Base-by-base conservation (phyloP, 164 flowering plant species). In the Houttuynia cordata region DNA sequence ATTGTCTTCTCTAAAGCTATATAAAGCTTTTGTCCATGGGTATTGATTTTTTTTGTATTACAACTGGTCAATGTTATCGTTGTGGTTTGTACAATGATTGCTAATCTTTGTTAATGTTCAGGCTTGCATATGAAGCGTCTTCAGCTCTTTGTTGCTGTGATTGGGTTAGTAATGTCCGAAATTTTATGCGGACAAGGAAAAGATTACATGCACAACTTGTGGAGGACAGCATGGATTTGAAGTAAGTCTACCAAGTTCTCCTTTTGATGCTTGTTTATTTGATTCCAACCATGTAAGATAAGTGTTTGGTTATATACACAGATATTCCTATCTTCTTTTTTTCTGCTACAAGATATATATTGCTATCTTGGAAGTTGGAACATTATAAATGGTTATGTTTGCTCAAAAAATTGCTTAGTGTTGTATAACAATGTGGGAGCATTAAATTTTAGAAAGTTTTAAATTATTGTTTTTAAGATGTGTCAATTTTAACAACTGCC, bases 111-210 rank as follows among this genome's bases (percentile, higher is more conserved):
- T 8, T 17, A 56, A 41, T 59, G 61, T 51, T 56, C 79, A 93
- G 98, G 67, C 83, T 93, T 55, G 58, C 64, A 50, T 73, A 74
- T 64, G 86, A 89, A 62, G 86, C 90, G 50, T 67, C 73, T 62
- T 66, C 70, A 56, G 56, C 60, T 64, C 72, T 93, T 63, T 71
- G 67, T 53, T 76, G 90, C 34, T 81, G 86, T 74, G 91, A 86
- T 64, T 93, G 96, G 97, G 61, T 68, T n/a, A 79, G 81, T 39
- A 64, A 81, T 58, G 96, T 93, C 55, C 67, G 78, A 52, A 56
- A 34, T 59, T 81, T 75, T 70, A 89, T 93, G 98, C 67, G 60
- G 19, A 70, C 71, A 5, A 77, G 67, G 72, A 91, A 88, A 78
- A 78, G 74, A 67, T 56, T 73, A 30, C 74, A 79, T 70, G 52